Base-by-base conservation (phyloP, 352 stramenopile genomes). In the Globisporangium nodosum region DNA sequence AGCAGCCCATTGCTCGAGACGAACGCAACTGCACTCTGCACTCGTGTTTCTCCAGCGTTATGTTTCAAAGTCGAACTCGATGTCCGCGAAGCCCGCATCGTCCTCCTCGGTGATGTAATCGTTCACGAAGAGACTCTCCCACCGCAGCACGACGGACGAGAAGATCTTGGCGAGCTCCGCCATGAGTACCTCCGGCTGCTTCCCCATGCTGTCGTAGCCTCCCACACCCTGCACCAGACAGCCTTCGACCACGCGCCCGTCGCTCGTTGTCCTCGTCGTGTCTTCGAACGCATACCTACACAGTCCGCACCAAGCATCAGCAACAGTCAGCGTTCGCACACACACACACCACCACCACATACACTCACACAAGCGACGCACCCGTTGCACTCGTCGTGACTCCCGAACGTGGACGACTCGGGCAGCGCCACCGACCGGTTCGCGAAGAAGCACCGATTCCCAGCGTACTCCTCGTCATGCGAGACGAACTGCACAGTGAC, bases 81-180 rank as follows among this genome's bases (percentile, higher is more conserved):
- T 48, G n/a, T 48, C 43, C n/a, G 43, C 43, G 3, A 48, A 48
- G 43, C 43, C 6, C 18, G 43, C 43, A 6, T 48, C 43, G n/a
- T 48, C 43, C 40, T 46, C 40, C 18, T 60, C 54, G 24, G 61
- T 52, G 16, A 88, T 77, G 56, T 74, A 88, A 62, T 88, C 78
- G 63, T 86, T 86, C 56, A 88, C 80, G 60, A 88, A 88, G 27
- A 88, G 63, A 42, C 71, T 70, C 52, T 88, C 78, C 78, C 78
- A 88, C 50, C 78, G 76, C 46, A 88, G 68, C 56, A 88, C 78
- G 31, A 88, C 78, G 15, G 78, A 86, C 53, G 78, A 78, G 52
- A 85, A 83, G 37, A 72, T 68, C 63, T 86, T 78, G 56, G 74
- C 66, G 52, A 88, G 54, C 55, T 88, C 71, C n/a, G 78, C 66